phyloP scores from a whole-genome alignment of 73 alveolate genomes.

The Stentor roeselii region DNA sequence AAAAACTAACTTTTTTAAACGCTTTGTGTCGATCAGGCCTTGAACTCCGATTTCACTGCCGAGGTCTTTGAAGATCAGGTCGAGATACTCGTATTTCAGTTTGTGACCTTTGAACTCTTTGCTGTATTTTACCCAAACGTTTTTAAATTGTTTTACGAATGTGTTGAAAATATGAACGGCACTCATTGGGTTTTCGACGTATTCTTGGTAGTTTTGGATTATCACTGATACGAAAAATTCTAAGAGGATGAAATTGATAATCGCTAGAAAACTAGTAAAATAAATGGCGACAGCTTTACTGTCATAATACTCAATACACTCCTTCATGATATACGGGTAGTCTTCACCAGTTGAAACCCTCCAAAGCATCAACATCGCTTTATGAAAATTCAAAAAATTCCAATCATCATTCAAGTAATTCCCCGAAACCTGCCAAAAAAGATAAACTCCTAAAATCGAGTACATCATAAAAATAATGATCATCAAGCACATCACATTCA shows the following conservation, averaged over 20 bases:
- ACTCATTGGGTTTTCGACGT: conserved; percentile 48
- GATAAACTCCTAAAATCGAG: conserved; percentile 84
- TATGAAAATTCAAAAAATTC: conserved; percentile 71
- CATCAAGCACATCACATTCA: conserved; percentile 79
- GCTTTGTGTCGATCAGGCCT: no score
- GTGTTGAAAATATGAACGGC: conserved; percentile 53
- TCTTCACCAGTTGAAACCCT: conserved; percentile 89
- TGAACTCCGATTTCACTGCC: no score
- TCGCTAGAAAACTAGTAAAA: conserved; percentile 36
- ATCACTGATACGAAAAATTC: conserved; percentile 62
- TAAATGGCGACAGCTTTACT: conserved; percentile 64
- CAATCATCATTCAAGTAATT: conserved; percentile 56
- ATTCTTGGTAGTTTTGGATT: conserved; percentile 50
- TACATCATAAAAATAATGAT: conserved; percentile 75
- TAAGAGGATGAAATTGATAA: conserved; percentile 43
- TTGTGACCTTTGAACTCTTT: no score
- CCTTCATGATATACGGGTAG: conserved; percentile 69
- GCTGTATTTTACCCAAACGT: conserved; percentile 47
- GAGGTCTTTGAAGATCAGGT: no score
- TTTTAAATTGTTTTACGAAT: conserved; percentile 28
- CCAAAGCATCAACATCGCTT: conserved; percentile 62
- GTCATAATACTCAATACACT: conserved; percentile 81
- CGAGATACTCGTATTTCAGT: no score
- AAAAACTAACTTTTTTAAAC: no score
- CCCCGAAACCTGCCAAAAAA: conserved; percentile 61